Evolutionary conservation across 1,284 basidiomycete species (phyloP).

Genomic region (Pseudozyma sp.): DNA sequence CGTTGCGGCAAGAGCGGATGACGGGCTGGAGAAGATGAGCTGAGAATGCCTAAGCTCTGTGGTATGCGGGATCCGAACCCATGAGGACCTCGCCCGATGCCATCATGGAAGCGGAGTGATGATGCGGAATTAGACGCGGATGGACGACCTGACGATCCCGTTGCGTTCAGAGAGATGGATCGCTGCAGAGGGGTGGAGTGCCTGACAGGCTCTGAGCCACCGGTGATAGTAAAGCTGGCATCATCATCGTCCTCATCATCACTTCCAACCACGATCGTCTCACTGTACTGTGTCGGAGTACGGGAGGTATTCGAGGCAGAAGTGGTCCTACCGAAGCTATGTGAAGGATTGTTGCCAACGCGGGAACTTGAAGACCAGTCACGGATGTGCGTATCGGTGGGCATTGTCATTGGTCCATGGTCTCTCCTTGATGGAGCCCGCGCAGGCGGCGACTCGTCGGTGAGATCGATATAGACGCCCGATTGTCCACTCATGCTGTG

Average conservation of each 20-base stretch:
- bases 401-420: constrained; percentile 1
- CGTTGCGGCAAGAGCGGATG: constrained; percentile 28
- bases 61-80: constrained; percentile 24
- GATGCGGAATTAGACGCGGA: not conserved
- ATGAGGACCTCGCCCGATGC: constrained; percentile 37
- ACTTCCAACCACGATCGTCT: constrained; percentile 37
- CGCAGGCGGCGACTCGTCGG: constrained; percentile 53
- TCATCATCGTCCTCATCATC: constrained; percentile 48
- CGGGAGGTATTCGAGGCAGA: constrained; percentile 6
- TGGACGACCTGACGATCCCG: constrained; percentile 7
- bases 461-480: constrained; percentile 53
- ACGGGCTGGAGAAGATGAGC: constrained; percentile 12
- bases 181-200: constrained; percentile 10
- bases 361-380: constrained; percentile 21
- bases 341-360: not conserved
- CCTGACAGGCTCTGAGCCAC: constrained; percentile 20
- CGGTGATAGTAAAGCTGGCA: constrained; percentile 37
- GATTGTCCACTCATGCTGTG: constrained; percentile 20
- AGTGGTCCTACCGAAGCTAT: not conserved
- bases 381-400: constrained; percentile 20
- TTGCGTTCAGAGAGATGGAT: constrained; percentile 5
- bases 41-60: constrained; percentile 22
- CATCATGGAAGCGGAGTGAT: constrained; percentile 34
- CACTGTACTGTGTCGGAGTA: not conserved
- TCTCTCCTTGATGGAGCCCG: constrained; percentile 2